These are phyloP conservation scores for Microbotryomycetes sp. DNA, from an alignment of 1,284 basidiomycete species.

Conservation along the genomic window DNA sequence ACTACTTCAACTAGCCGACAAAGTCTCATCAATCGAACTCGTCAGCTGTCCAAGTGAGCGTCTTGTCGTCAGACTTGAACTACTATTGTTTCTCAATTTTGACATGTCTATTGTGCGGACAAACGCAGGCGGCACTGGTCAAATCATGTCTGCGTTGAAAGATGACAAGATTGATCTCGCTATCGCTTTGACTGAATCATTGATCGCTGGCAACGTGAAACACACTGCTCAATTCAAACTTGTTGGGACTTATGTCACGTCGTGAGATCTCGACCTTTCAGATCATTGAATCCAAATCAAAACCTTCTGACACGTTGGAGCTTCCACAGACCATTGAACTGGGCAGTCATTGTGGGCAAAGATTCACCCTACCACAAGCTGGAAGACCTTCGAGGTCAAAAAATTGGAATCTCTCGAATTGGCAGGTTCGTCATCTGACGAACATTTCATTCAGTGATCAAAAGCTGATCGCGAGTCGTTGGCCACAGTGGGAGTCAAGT, in stretches of 20 bases:
- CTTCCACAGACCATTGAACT: constrained; percentile 30
- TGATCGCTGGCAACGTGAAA: constrained; percentile 88
- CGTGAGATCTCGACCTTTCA: constrained; percentile 48
- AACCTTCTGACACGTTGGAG: background rate
- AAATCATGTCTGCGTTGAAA: constrained; percentile 73
- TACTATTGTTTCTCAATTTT: background rate
- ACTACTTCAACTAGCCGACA: constrained; percentile 62
- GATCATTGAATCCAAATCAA: background rate
- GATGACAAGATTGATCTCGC: constrained; percentile 80
- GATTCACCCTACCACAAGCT: constrained; percentile 65
- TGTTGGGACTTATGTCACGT: constrained; percentile 84
- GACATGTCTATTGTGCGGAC: too few relatives aligned
- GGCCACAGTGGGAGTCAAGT: constrained; percentile 68
- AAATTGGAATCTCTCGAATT: constrained; percentile 79
- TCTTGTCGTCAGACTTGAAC: background rate
- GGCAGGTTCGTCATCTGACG: constrained; percentile 56
- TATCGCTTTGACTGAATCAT: constrained; percentile 85
- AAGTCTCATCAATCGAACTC: constrained; percentile 55
- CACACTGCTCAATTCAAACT: constrained; percentile 82
- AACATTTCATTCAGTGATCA: background rate
- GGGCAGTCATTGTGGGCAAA: constrained; percentile 71
- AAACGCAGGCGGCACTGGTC: constrained; percentile 80
- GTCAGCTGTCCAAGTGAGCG: constrained; percentile 78
- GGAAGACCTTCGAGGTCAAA: constrained; percentile 68
- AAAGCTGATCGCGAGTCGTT: background rate